Evolutionary conservation across 257 asterid species (phyloP).

Genomic region (Primulina huaijiensis): DNA sequence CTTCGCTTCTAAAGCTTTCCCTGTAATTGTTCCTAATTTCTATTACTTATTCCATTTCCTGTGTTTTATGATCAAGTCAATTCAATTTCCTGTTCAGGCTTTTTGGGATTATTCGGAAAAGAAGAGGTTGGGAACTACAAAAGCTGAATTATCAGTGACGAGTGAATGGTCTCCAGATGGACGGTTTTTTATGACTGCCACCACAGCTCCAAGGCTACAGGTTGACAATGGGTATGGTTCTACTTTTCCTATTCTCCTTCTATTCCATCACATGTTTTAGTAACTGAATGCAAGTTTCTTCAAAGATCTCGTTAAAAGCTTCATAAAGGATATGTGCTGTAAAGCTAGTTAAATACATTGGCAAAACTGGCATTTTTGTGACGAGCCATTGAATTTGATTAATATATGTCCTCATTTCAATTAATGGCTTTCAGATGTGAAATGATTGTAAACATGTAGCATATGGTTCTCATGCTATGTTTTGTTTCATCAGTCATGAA

Average conservation of each 20-base stretch:
- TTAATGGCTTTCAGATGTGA: conserved; percentile 9
- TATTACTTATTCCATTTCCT: neutral
- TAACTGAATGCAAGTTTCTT: neutral
- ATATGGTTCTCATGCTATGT: conserved; percentile 6
- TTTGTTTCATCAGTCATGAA: neutral
- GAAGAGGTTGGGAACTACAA: conserved; percentile 66
- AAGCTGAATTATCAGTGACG: conserved; percentile 88
- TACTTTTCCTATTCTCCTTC: conserved; percentile 4
- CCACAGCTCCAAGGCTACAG: conserved; percentile 99
- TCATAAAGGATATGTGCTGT: conserved; percentile 2
- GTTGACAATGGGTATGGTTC: conserved; percentile 90
- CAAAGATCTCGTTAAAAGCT: neutral
- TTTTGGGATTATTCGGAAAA: conserved; percentile 90
- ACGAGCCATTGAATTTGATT: conserved; percentile 2
- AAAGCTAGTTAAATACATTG: neutral
- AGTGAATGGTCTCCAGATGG: conserved; percentile 99
- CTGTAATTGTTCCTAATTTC: no score
- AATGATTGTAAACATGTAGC: neutral
- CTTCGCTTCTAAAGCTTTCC: neutral
- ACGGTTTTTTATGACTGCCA: conserved; percentile 87
- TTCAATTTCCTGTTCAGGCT: conserved; percentile 44
- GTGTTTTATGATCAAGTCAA: conserved; percentile 2
- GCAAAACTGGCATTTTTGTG: conserved; percentile 14
- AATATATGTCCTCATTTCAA: conserved; percentile 13
- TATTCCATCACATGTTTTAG: neutral